Conservation (phyloP, 2,329 filamentous ascomycete species). For the Epichloe sylvatica region DNA sequence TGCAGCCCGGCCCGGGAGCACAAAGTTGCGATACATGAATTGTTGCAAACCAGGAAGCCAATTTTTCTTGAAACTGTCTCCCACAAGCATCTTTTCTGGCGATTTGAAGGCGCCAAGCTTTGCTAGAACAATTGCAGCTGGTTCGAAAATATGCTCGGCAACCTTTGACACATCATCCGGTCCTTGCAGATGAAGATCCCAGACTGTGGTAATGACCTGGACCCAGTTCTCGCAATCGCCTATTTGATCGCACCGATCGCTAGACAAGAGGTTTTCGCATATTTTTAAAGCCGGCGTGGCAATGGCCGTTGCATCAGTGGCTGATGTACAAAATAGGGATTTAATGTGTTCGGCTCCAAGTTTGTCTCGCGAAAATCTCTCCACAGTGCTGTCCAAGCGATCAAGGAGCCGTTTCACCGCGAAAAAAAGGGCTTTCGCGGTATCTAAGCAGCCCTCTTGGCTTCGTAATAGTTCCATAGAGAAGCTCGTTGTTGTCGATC, state of each 20-base stretch:
- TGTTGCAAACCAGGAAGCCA: conserved; percentile 35
- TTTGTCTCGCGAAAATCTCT: conserved; percentile 26
- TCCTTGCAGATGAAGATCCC: conserved; percentile 40
- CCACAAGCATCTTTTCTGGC: conserved; percentile 6
- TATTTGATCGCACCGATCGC: conserved; percentile 17
- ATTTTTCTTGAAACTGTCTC: conserved; percentile 11
- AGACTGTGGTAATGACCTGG: conserved; percentile 30
- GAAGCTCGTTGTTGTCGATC: conserved; percentile 22
- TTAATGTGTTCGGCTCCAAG: conserved; percentile 46
- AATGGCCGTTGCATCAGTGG: conserved; percentile 31
- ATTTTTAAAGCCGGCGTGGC: conserved; percentile 31
- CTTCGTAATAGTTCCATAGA: conserved; percentile 27
- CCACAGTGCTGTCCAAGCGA: conserved; percentile 25
- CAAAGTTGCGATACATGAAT: conserved; percentile 36
- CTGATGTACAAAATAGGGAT: conserved; percentile 39
- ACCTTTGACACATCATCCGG: conserved; percentile 34
- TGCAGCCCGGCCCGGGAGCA: conserved; percentile 34
- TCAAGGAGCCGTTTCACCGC: conserved; percentile 33
- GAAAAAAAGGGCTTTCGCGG: conserved; percentile 33
- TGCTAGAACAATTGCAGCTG: conserved; percentile 24
- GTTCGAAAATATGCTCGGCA: conserved; percentile 30
- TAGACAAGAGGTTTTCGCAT: conserved; percentile 28
- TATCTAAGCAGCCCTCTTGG: conserved; percentile 27
- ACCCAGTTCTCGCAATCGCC: conserved; percentile 34
- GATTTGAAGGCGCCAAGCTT: conserved; percentile 22